Conservation (phyloP, 805 yeast genomes). For the Zygoascus bituminiphila region DNA sequence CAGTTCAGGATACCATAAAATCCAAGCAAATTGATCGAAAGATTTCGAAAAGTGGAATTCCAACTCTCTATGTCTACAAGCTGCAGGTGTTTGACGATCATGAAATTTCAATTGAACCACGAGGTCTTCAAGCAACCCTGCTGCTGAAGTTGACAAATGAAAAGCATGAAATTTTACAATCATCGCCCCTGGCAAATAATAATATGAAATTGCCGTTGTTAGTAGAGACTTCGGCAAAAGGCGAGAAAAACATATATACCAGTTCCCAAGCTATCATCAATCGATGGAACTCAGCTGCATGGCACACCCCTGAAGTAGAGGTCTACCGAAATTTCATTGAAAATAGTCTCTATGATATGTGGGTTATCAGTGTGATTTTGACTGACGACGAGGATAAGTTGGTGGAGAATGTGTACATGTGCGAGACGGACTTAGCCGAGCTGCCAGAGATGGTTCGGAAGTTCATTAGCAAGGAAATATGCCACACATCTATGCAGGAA, state of each 20-base stretch:
- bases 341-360: constrained; percentile 15
- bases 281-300: constrained; percentile 1
- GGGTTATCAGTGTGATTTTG: constrained; percentile 13
- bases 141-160: constrained; percentile 11
- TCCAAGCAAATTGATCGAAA: too few species aligned
- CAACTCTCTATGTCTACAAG: neutral
- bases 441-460: constrained; percentile 7
- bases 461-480: constrained; percentile 8
- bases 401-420: constrained; percentile 10
- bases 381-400: neutral
- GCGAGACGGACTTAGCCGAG: constrained; percentile 1
- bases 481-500: constrained; percentile 5
- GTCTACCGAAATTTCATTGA: constrained; percentile 11
- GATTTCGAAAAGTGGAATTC: neutral
- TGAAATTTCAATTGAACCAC: constrained; percentile 25
- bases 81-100: neutral
- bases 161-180: neutral
- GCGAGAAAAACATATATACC: constrained; percentile 4
- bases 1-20: neutral
- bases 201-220: neutral
- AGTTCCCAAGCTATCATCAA: constrained; percentile 5
- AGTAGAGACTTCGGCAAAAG: constrained; percentile 3
- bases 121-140: constrained; percentile 19
- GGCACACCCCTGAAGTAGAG: constrained; percentile 5
- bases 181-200: neutral